Base-by-base conservation (phyloP, 2,329 filamentous ascomycete species). In the Tolypocladium tropicale region DNA sequence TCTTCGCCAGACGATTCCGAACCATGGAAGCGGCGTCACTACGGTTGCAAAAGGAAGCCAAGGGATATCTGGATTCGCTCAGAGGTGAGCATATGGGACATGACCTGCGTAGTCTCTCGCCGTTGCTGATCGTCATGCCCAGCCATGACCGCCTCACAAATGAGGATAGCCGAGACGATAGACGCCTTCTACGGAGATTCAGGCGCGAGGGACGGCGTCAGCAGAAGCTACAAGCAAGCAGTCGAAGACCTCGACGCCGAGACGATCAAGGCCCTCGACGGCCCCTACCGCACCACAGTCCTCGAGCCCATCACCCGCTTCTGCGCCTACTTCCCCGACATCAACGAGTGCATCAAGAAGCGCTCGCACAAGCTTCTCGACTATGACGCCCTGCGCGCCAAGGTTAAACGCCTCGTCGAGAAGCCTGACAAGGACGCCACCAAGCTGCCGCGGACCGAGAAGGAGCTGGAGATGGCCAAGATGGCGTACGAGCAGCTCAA, bases 291-390 rank as follows among this genome's bases (percentile, higher is more conserved):
- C 72, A 88, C 89, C 48, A 97, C 94, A 6, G 94, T 99, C 32
- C 81, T 99, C 52, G 94, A 99, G 65, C 94, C 94, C 46, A 99
- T 99, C 70, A 87, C 87, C 61, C 84, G 92, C 62, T 99, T 97
- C 78, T 97, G 93, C 76, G 90, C 90, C 63, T 99, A 99, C 77
- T 99, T 99, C 73, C 93, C 94, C 36, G 94, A 99, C 71, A 92
- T 99, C 69, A 99, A 99, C 74, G 91, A 96, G 76, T 96, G 93
- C 74, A 96, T 99, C 74, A 99, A 97, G 77, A 99, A 99, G 78
- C 90, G 95, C 67, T 89, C 95, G 67, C 89, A 99, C 81, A 99
- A 99, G 74, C 87, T 97, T 56, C 89, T 97, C 63, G 95, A 99
- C 75, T 99, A 99, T 77, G 94, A 99, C 71, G 85, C 92, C 21